phyloP scores from a whole-genome alignment of 31 red algal genomes.

The Bonnemaisonia californica region DNA sequence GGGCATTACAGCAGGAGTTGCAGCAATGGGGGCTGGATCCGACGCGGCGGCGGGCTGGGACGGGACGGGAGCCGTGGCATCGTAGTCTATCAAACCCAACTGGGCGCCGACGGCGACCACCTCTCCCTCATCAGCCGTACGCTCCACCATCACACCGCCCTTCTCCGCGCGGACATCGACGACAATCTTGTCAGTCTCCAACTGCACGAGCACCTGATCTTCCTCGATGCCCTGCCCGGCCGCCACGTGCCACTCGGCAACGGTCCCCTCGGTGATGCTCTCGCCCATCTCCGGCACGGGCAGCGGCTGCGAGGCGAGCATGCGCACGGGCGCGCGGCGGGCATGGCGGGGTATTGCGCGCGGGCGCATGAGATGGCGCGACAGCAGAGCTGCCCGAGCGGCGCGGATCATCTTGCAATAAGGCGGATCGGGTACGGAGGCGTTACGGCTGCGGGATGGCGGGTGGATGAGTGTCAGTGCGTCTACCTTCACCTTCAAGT shows the following conservation, averaged over 20 bases:
- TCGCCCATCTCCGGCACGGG: slow-evolving; percentile 96
- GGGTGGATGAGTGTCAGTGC: background rate
- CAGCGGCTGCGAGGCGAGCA: slow-evolving; percentile 49
- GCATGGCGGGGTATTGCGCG: background rate
- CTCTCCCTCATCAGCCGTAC: slow-evolving; percentile 80
- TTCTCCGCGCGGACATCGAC: slow-evolving; percentile 90
- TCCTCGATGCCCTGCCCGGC: slow-evolving; percentile 75
- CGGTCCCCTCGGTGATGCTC: slow-evolving; percentile 93
- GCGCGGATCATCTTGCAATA: slow-evolving; percentile 52
- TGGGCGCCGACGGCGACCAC: slow-evolving; percentile 82
- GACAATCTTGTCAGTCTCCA: slow-evolving; percentile 99
- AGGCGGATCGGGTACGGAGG: no score
- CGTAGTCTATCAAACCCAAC: slow-evolving; percentile 65
- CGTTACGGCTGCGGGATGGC: background rate
- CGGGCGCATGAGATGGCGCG: slow-evolving; percentile 7
- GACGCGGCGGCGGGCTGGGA: background rate
- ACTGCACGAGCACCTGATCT: slow-evolving; percentile 90
- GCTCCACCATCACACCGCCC: slow-evolving; percentile 73
- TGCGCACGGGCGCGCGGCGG: slow-evolving; percentile 30
- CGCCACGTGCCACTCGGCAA: slow-evolving; percentile 72
- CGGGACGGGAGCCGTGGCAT: slow-evolving; percentile 9
- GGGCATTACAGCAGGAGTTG: background rate
- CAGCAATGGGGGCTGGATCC: background rate
- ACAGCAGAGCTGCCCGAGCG: slow-evolving; percentile 7
- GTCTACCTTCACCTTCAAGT: background rate